Evolutionary conservation across 2,329 filamentous ascomycete genomes (phyloP).

Genomic region (Seiridium unicorne): DNA sequence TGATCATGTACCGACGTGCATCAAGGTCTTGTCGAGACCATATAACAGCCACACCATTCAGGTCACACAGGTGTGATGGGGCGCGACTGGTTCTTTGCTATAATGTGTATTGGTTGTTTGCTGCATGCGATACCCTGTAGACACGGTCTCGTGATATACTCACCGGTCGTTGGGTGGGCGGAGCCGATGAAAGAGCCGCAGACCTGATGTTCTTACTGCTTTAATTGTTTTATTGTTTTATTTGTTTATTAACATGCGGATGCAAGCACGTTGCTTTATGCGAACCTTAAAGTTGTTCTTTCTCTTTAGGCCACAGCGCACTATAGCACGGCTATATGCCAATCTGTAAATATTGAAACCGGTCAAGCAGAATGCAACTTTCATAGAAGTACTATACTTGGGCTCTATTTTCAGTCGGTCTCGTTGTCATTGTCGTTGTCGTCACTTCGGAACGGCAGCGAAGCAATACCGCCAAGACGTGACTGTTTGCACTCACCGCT

Average conservation of each 20-base stretch:
- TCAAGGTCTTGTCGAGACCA: too few relatives aligned
- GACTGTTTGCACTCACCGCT: too few relatives aligned
- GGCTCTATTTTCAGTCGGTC: background rate
- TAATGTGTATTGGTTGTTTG: background rate
- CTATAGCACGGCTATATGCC: background rate
- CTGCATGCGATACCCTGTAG: background rate
- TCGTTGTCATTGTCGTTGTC: too few relatives aligned
- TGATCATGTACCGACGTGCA: too few relatives aligned
- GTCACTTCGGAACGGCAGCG: too few relatives aligned
- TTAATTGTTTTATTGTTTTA: background rate
- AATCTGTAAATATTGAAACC: background rate
- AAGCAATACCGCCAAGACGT: too few relatives aligned
- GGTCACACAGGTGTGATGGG: background rate
- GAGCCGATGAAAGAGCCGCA: background rate
- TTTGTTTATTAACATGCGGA: background rate
- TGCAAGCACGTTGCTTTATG: background rate
- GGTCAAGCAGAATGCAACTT: background rate
- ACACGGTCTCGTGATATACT: conserved; percentile 1
- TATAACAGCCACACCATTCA: background rate
- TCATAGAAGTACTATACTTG: background rate
- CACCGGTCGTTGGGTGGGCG: background rate
- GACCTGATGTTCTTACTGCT: background rate
- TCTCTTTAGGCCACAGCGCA: too few relatives aligned
- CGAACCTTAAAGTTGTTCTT: background rate
- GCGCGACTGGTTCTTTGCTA: background rate